Evolutionary conservation across 1,284 basidiomycete species (phyloP).

Genomic region (Ustilago loliicola): DNA sequence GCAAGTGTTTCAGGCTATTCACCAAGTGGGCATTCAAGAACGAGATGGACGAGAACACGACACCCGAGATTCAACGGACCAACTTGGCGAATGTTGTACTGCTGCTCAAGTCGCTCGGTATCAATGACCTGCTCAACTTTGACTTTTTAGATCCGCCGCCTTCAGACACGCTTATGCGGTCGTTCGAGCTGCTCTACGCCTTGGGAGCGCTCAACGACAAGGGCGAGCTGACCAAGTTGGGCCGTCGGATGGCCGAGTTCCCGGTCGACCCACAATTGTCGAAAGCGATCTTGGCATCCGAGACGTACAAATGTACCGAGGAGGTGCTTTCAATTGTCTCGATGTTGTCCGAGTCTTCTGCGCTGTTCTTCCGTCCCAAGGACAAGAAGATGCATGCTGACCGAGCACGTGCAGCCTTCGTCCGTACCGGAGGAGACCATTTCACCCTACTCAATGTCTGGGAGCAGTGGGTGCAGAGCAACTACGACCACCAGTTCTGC

Average conservation of each 20-base stretch:
- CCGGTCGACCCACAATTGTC: constrained; percentile 98
- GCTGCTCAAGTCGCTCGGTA: constrained; percentile 77
- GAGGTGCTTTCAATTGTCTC: constrained; percentile 97
- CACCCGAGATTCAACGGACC: constrained; percentile 76
- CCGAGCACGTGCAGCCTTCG: constrained; percentile 92
- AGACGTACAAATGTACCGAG: constrained; percentile 93
- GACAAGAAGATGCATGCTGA: constrained; percentile 79
- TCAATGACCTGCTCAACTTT: constrained; percentile 77
- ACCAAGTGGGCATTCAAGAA: constrained; percentile 78
- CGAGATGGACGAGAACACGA: constrained; percentile 76
- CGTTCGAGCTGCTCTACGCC: constrained; percentile 92
- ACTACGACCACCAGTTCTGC: constrained; percentile 77
- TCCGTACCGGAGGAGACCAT: constrained; percentile 95
- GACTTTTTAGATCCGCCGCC: constrained; percentile 80
- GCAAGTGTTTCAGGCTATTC: constrained; percentile 91
- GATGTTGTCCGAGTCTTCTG: constrained; percentile 95
- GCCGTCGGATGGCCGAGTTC: constrained; percentile 97
- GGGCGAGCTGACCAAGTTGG: constrained; percentile 95
- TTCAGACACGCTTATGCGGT: constrained; percentile 96
- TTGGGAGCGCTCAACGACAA: constrained; percentile 95
- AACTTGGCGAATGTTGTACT: constrained; percentile 75
- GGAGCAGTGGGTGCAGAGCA: constrained; percentile 98
- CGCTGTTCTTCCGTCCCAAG: constrained; percentile 95
- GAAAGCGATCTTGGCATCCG: constrained; percentile 95
- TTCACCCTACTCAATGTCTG: constrained; percentile 97